Conservation (phyloP, 2,329 filamentous ascomycete genomes). For the Beauveria brongniartii region DNA sequence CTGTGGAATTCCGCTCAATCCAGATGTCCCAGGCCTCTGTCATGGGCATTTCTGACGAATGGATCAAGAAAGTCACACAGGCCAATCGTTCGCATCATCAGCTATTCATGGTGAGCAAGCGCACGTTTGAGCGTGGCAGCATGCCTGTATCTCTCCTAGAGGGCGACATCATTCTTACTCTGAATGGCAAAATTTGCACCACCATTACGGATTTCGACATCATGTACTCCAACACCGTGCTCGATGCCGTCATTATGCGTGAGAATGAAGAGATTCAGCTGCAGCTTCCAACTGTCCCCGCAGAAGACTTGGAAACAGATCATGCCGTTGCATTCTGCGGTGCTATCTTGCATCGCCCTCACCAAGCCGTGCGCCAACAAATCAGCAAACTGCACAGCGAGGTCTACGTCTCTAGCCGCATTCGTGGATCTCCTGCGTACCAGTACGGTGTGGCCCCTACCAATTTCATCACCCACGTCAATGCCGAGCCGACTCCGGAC, state of each 20-base stretch:
- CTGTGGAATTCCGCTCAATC: constrained; percentile 88
- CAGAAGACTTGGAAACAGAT: constrained; percentile 85
- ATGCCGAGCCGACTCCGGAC: constrained; percentile 76
- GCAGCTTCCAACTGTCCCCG: constrained; percentile 75
- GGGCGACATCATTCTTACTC: constrained; percentile 82
- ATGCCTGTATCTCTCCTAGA: constrained; percentile 60
- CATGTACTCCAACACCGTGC: constrained; percentile 82
- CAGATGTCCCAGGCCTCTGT: constrained; percentile 96
- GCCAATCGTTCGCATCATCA: constrained; percentile 91
- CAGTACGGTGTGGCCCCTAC: constrained; percentile 91
- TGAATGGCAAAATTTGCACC: constrained; percentile 90
- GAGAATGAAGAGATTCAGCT: constrained; percentile 72
- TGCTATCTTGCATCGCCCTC: constrained; percentile 83
- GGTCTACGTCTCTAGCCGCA: constrained; percentile 87
- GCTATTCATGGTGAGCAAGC: constrained; percentile 96
- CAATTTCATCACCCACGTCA: constrained; percentile 96
- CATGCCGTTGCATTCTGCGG: constrained; percentile 92
- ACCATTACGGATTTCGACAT: constrained; percentile 87
- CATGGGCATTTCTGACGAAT: constrained; percentile 93
- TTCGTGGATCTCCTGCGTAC: constrained; percentile 73
- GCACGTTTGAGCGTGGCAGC: constrained; percentile 54
- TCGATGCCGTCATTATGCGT: constrained; percentile 81
- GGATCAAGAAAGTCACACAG: constrained; percentile 83
- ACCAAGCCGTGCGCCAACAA: constrained; percentile 94
- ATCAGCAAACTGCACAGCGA: constrained; percentile 95